Conservation (phyloP, 768 basidiomycete genomes). For the Phaeotremella fagi region DNA sequence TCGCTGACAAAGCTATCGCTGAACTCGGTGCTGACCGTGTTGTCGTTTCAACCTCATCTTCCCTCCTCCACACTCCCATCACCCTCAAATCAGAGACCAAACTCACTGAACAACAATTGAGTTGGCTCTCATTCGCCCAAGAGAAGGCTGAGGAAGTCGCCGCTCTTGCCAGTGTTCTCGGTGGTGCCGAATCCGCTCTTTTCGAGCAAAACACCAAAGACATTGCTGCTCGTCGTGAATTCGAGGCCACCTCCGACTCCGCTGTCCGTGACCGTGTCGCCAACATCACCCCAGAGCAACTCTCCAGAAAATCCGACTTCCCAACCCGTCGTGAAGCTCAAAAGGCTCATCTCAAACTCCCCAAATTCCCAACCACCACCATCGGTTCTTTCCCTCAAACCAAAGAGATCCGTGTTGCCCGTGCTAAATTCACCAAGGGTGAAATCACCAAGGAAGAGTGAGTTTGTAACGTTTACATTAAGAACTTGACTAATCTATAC, state of each 20-base stretch:
- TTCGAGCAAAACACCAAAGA: constrained; percentile 84
- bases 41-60: constrained; percentile 91
- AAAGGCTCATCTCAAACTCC: constrained; percentile 78
- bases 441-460: constrained; percentile 70
- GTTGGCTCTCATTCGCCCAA: constrained; percentile 97
- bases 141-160: constrained; percentile 94
- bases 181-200: constrained; percentile 72
- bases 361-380: constrained; percentile 97
- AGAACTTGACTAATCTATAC: background rate
- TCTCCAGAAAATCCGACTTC: constrained; percentile 86
- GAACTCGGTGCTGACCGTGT: constrained; percentile 75
- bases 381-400: constrained; percentile 99
- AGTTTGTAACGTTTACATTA: background rate
- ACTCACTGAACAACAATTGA: constrained; percentile 79
- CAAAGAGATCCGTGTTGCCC: constrained; percentile 95
- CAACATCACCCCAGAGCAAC: constrained; percentile 77
- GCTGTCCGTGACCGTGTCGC: constrained; percentile 92
- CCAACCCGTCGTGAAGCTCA: constrained; percentile 79
- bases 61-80: constrained; percentile 96
- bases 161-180: constrained; percentile 74
- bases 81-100: constrained; percentile 88
- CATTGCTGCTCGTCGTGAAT: constrained; percentile 88
- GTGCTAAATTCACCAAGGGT: constrained; percentile 88
- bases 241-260: constrained; percentile 89
- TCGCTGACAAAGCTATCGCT: constrained; percentile 76